Evolutionary conservation across 352 stramenopile species (phyloP), one percentile per base, ranked within the genome.

Genomic region (Blastocystis hominis): DNA sequence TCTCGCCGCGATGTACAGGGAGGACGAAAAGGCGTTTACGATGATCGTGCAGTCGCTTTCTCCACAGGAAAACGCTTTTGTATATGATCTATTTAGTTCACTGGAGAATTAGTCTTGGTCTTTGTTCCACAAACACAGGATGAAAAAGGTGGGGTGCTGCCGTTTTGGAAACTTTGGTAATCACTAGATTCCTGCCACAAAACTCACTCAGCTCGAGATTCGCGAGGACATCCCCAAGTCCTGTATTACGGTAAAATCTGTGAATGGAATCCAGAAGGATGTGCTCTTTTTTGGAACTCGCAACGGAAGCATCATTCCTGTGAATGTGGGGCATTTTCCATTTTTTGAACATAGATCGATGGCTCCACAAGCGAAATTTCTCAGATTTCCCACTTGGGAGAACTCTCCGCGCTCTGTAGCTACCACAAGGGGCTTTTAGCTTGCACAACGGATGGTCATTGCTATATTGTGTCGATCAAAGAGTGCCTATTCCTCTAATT

Each of bases 1-100:
- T 66, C 24, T 84, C 24, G 5, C 15, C 10, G 3, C 24, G 9
- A 84, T 84, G 72, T 66, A 84, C 20, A 15, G 44, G 72, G 53
- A 84, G 44, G 72, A 84, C 30, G 44, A 34, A 13, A 10, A 84
- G 46, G 38, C 53, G 9, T 84, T 84, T 40, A 53, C 53, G 17
- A 4, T 20, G n/a, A 84, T 84, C 44, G 72, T 84, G 30, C 55
- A 72, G 20, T 46, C 62, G 15, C 44, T 72, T 72, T 72, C 62
- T 20, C 62, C 17, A 17, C n/a, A 72, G 34, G 62, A 72, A 20
- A 34, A 24, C n/a, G 62, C 30, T 34, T 72, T 46, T 44, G 17
- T 72, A 7, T 47, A 3, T 20, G 6, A 20, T 50, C 38, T 72
- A n/a, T 72, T 72, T 40, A 20, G 15, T 47, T n/a, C n/a, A 50